Evolutionary conservation across 495 filamentous ascomycete species (phyloP), one percentile per base, ranked within the genome.

Genomic region (Cryomyces antarcticus): DNA sequence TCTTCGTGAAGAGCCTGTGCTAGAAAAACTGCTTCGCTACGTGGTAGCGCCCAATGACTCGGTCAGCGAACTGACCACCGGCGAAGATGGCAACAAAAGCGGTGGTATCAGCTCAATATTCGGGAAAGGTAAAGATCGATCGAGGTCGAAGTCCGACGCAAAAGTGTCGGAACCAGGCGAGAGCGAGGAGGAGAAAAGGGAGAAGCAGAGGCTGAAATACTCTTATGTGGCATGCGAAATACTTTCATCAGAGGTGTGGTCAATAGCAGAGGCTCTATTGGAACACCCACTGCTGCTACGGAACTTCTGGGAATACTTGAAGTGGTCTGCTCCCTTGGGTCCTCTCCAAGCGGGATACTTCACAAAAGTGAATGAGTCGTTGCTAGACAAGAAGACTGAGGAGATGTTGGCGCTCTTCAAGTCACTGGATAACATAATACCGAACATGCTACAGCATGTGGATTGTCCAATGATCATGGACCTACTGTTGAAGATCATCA

Each of bases 401-500:
- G 87, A 94, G 47, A 96, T 95, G 85, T 61, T 99, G 37, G 76
- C 77, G 11, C 74, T 96, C 39, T 70, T 96, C 48, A 89, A 82
- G 56, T 78, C 77, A 3, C 52, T 94, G 39, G 77, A 88, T 30
- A 75, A 77, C 33, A 79, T 92, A 30, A 69, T 99, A 27, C 67
- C 78, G 2, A 76, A 82, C 44, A 83, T 96, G 61, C 67, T 96
- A 41, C 79, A 83, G 52, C 89, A 99, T 59, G 83, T 99, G 35
- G 89, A 99, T 53, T 94, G 83, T 50, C 89, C 89, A 0, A 92
- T 94, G 81, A 78, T 99, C 17, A 99, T 99, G 89, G 89, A 99
- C 58, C 71, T 99, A 12, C 61, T 99, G 47, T 68, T 99, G 50
- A 95, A 95, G 59, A 93, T 99, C 33, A 94, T 99, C 49, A 95